A percentile compares a stretch with the other conserved stretches of the same genome.
Evolutionary conservation across 23 red algal genomes (phyloP).

Genomic region (Pyropia haitanensis): DNA sequence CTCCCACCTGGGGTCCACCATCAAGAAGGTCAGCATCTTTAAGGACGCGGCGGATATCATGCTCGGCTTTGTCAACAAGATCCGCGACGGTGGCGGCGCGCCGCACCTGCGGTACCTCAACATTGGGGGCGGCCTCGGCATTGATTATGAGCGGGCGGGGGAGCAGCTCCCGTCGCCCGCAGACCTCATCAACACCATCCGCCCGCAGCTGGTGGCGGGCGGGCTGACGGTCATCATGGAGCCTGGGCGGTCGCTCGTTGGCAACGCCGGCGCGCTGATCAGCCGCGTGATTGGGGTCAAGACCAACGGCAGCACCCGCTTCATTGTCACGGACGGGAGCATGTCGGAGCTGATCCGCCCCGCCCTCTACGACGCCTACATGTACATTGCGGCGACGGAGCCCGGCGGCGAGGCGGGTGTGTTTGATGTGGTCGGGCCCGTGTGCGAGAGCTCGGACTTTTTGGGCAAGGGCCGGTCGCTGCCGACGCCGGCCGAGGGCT

Average conservation of each 20-base stretch:
- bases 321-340: constrained; percentile 83
- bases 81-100: constrained; percentile 56
- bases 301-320: constrained; percentile 79
- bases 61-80: constrained; percentile 66
- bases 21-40: constrained; percentile 85
- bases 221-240: constrained; percentile 82
- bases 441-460: constrained; percentile 93
- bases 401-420: constrained; percentile 35
- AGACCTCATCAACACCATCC: constrained; percentile 81
- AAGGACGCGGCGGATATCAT: constrained; percentile 83
- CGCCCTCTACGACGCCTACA: constrained; percentile 79
- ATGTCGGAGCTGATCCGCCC: constrained; percentile 94
- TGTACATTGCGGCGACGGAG: constrained; percentile 62
- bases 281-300: constrained; percentile 86
- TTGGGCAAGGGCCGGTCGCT: constrained; percentile 74
- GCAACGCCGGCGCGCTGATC: constrained; percentile 68
- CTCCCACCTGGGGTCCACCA: constrained; percentile 87
- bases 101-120: constrained; percentile 66
- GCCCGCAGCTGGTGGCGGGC: constrained; percentile 38
- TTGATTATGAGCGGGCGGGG: constrained; percentile 78
- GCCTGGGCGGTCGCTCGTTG: constrained; percentile 83
- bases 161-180: constrained; percentile 65
- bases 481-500: constrained; percentile 53
- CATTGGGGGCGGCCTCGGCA: constrained; percentile 91
- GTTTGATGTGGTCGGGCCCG: constrained; percentile 88